Percentiles rank a stretch among this genome's conserved stretches.
These are phyloP conservation scores for Chaetomium strumarium DNA, from an alignment of 2,329 filamentous ascomycete genomes.

Conservation along the genomic window DNA sequence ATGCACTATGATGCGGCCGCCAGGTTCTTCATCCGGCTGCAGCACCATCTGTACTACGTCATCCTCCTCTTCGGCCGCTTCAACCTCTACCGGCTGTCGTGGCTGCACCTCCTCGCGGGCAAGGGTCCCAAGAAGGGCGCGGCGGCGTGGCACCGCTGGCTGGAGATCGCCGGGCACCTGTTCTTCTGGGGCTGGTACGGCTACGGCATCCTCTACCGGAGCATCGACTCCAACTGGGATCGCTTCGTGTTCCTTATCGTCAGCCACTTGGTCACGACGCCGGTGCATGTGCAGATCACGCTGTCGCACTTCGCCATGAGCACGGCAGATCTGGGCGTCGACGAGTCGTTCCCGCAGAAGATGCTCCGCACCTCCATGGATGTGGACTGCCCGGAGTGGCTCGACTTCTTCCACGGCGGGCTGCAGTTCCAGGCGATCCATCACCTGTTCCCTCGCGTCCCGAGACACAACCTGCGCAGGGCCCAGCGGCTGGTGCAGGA, in stretches of 20 bases:
- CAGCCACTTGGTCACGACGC: slow-evolving; percentile 74
- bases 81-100: slow-evolving; percentile 79
- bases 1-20: slow-evolving; percentile 75
- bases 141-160: slow-evolving; percentile 75
- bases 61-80: slow-evolving; percentile 76
- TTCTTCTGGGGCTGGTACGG: slow-evolving; percentile 88
- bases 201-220: slow-evolving; percentile 70
- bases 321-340: slow-evolving; percentile 74
- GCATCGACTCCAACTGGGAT: slow-evolving; percentile 61
- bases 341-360: slow-evolving; percentile 82
- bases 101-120: slow-evolving; percentile 66
- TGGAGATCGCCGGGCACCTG: slow-evolving; percentile 69
- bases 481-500: slow-evolving; percentile 71
- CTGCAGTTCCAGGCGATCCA: slow-evolving; percentile 88
- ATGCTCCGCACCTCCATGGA: slow-evolving; percentile 95
- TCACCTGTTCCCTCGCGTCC: slow-evolving; percentile 77
- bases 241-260: slow-evolving; percentile 71
- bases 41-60: slow-evolving; percentile 78
- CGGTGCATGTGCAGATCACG: slow-evolving; percentile 84
- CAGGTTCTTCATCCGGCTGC: slow-evolving; percentile 63
- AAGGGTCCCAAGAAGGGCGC: slow-evolving; percentile 68
- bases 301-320: slow-evolving; percentile 93
- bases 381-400: slow-evolving; percentile 78
- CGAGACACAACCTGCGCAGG: slow-evolving; percentile 73
- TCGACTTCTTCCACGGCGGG: slow-evolving; percentile 85